Evolutionary conservation across 805 yeast genomes (phyloP).

Genomic region (Maudiozyma barnettii): DNA sequence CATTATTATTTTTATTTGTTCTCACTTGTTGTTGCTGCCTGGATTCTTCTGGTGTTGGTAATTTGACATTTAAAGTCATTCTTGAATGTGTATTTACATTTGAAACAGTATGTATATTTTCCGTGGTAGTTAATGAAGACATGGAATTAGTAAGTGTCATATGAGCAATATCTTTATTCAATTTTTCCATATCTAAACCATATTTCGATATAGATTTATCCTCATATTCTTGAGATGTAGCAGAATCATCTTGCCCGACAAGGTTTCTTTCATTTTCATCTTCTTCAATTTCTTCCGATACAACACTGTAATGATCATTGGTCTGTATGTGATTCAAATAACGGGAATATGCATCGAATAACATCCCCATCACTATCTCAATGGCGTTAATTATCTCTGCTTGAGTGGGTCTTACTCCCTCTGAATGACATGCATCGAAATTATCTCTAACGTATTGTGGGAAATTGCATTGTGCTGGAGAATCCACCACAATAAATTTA

Average conservation of each 20-base stretch:
- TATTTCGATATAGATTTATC: neutral
- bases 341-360: constrained; percentile 21
- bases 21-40: neutral
- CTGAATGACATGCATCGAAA: constrained; percentile 14
- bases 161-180: neutral
- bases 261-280: neutral
- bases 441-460: constrained; percentile 17
- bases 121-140: neutral
- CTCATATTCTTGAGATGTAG: neutral
- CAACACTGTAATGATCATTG: neutral
- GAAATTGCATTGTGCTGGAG: constrained; percentile 26
- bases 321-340: constrained; percentile 6
- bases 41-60: neutral
- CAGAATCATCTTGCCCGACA: neutral
- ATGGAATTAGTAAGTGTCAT: neutral
- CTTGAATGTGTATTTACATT: neutral
- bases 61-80: neutral
- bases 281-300: neutral
- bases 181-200: neutral
- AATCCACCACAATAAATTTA: constrained; percentile 18
- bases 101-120: neutral
- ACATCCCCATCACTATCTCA: constrained; percentile 17
- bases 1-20: neutral
- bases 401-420: constrained; percentile 11
- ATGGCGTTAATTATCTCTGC: constrained; percentile 17